phyloP scores from a whole-genome alignment of 1,284 basidiomycete genomes.

The Filobasidium uniguttulatum region DNA sequence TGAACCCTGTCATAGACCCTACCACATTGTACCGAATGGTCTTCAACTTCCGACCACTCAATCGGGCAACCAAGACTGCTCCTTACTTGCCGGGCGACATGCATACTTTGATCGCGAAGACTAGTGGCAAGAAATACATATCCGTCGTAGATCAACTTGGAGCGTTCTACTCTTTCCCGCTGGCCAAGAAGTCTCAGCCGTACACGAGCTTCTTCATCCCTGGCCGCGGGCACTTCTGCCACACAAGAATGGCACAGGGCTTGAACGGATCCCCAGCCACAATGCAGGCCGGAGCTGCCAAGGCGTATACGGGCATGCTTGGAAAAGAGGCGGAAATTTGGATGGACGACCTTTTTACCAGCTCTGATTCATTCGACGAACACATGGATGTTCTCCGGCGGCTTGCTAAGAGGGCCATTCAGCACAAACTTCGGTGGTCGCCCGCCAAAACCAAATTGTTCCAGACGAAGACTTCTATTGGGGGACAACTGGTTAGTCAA shows the following conservation, averaged over 20 bases:
- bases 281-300: background rate
- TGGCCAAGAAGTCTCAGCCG: background rate
- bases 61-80: background rate
- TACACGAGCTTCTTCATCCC: conserved; percentile 6
- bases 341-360: conserved; percentile 3
- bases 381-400: background rate
- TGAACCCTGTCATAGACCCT: too few relatives aligned
- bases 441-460: background rate
- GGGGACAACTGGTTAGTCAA: background rate
- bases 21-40: background rate
- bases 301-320: background rate
- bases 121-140: background rate
- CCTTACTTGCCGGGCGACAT: background rate
- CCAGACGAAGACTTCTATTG: background rate
- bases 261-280: conserved; percentile 3
- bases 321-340: background rate
- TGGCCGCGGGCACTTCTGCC: background rate
- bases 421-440: background rate
- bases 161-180: background rate
- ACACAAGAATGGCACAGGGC: background rate
- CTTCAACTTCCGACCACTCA: background rate
- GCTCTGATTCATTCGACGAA: background rate
- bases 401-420: background rate
- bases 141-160: background rate
- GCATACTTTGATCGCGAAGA: background rate